Conservation (phyloP, 1,139 yeast genomes). For the Kodamaea sp. region DNA sequence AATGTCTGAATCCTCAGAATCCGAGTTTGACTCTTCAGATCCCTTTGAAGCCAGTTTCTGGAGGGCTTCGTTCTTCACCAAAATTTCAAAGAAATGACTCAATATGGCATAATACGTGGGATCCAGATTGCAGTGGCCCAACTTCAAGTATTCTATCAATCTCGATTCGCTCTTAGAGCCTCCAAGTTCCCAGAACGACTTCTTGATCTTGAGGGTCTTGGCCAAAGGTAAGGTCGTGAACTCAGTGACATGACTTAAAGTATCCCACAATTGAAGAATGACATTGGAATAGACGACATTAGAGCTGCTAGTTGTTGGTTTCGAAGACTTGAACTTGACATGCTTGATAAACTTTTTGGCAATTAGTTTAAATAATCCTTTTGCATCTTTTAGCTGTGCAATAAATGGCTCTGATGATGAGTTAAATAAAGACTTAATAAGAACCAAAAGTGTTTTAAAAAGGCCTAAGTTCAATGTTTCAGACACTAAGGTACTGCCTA, state of each 20-base stretch:
- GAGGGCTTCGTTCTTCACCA: constrained; percentile 12
- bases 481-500: constrained; percentile 25
- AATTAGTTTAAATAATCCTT: constrained; percentile 42
- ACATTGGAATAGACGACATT: constrained; percentile 44
- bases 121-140: constrained; percentile 57
- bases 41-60: background rate
- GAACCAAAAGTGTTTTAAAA: constrained; percentile 44
- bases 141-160: constrained; percentile 44
- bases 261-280: constrained; percentile 50
- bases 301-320: constrained; percentile 18
- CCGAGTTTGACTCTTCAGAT: background rate
- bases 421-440: constrained; percentile 29
- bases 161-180: constrained; percentile 41
- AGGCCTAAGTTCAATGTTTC: constrained; percentile 44
- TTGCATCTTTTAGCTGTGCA: constrained; percentile 19
- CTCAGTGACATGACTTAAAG: constrained; percentile 43
- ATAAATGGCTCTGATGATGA: constrained; percentile 10
- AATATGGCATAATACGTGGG: constrained; percentile 46
- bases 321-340: constrained; percentile 39
- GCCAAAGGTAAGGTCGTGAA: constrained; percentile 17
- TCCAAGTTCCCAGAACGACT: constrained; percentile 56
- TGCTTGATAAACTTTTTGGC: constrained; percentile 55
- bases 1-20: background rate
- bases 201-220: constrained; percentile 29
- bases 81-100: constrained; percentile 22